A percentile compares a stretch with the other conserved stretches of the same genome.
Evolutionary conservation across 2,329 filamentous ascomycete genomes (phyloP).

Genomic region (Sporothrix protearum): DNA sequence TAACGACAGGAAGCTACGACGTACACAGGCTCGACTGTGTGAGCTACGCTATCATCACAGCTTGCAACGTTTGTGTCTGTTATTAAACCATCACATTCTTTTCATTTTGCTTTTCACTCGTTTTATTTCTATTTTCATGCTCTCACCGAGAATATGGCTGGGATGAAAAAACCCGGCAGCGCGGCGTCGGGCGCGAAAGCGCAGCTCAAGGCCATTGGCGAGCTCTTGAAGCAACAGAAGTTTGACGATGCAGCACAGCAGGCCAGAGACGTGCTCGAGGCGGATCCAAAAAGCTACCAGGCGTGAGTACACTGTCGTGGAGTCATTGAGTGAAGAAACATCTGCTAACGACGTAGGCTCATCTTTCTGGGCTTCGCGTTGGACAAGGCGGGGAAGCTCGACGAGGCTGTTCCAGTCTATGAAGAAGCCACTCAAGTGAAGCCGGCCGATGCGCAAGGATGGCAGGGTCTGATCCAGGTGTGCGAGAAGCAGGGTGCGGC

Average conservation of each 20-base stretch:
- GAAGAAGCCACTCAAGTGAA: slow-evolving; percentile 67
- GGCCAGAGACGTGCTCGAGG: slow-evolving; percentile 64
- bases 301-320: slow-evolving; percentile 46
- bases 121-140: not conserved
- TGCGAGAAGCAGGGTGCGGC: slow-evolving; percentile 72
- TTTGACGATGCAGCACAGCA: slow-evolving; percentile 72
- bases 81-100: not conserved
- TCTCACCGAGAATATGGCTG: slow-evolving; percentile 19
- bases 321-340: too few species aligned
- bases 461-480: slow-evolving; percentile 82
- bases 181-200: slow-evolving; percentile 61
- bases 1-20: not conserved
- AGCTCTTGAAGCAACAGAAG: slow-evolving; percentile 72
- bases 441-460: slow-evolving; percentile 74
- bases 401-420: slow-evolving; percentile 76
- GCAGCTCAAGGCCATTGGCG: slow-evolving; percentile 75
- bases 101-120: not conserved
- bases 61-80: not conserved
- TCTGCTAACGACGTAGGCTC: slow-evolving; percentile 41
- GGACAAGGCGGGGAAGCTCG: slow-evolving; percentile 68
- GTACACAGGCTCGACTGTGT: too few species aligned
- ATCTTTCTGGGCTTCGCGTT: slow-evolving; percentile 84
- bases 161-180: slow-evolving; percentile 27
- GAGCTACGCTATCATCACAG: not conserved
- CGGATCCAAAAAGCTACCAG: slow-evolving; percentile 77